A percentile compares a stretch with the other conserved stretches of the same genome.
Conservation (phyloP, 2,329 filamentous ascomycete genomes). For the Tolypocladium tundrense region DNA sequence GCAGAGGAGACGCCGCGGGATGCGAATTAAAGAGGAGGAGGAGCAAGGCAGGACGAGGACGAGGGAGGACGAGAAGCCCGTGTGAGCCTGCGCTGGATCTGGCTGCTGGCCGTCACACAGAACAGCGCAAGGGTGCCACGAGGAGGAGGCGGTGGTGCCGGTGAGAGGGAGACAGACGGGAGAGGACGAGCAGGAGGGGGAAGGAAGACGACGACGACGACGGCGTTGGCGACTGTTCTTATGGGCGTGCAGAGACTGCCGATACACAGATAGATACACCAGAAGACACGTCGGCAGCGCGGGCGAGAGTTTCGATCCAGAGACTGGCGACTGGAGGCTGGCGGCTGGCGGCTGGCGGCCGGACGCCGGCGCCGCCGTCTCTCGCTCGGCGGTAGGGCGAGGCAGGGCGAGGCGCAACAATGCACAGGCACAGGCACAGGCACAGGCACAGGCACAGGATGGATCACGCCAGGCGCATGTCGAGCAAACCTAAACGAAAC, state of each 20-base stretch:
- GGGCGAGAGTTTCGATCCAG: background rate
- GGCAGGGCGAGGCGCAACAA: background rate
- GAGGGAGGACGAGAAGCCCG: background rate
- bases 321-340: background rate
- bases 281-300: background rate
- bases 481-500: background rate
- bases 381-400: background rate
- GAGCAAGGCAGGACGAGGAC: background rate
- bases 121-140: constrained; percentile 10
- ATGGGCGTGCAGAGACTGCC: background rate
- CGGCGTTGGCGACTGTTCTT: background rate
- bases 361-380: background rate
- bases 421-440: background rate
- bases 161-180: background rate
- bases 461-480: background rate
- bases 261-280: background rate
- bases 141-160: constrained; percentile 1
- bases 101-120: constrained; percentile 3
- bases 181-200: background rate
- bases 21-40: background rate
- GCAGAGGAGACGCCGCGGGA: background rate
- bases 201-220: background rate
- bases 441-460: background rate
- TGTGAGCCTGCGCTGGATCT: background rate
- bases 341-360: too few relatives aligned